Base-by-base conservation (phyloP, 805 yeast genomes). In the Candida boleticola region DNA sequence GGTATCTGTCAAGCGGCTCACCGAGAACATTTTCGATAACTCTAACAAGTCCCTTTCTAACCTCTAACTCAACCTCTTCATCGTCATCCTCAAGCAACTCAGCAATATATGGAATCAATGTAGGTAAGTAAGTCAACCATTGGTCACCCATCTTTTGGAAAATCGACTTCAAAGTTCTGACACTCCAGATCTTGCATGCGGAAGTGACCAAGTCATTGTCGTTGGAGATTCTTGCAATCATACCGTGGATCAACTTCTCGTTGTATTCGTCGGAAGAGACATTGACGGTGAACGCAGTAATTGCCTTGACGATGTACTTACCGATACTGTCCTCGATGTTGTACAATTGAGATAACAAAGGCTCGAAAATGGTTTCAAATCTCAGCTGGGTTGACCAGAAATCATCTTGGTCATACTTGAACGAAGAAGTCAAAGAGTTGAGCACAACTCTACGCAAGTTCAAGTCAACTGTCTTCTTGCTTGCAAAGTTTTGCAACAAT, bases 41-140 rank as follows among this genome's bases (percentile, higher is more conserved):
- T 55, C 86, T 88, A 6, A 92, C 96, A 47, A 93, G 74, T 11
- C 95, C 96, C 27, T 83, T 77, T 66, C 97, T 83, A 3, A 89
- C 97, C 64, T 89, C 97, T 57, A 79, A 61, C 63, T 93, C 98
- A 23, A 93, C 96, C 37, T 77, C 50, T 62, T 93, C 99, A 48
- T 90, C 95, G 46, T 93, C 98, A 59, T 90, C 98, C 58, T 93
- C 99, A 48, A 93, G 73, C 44, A 93, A 68, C 66, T 93, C 99
- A 5, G 98, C 97, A 61, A 93, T 88, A 46, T 88, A 77, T 26
- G 99, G 99, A 48, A 93, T 96, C 52, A 93, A 76, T 58, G 90
- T 97, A 19, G 99, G 99, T 53, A 93, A 73, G 70, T 86, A 75
- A 26, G 84, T 71, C 50, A 93, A 75, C 99, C 98, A 93, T 60